phyloP scores from a whole-genome alignment of 768 basidiomycete species.

The Porpolomopsis calyptriformis region DNA sequence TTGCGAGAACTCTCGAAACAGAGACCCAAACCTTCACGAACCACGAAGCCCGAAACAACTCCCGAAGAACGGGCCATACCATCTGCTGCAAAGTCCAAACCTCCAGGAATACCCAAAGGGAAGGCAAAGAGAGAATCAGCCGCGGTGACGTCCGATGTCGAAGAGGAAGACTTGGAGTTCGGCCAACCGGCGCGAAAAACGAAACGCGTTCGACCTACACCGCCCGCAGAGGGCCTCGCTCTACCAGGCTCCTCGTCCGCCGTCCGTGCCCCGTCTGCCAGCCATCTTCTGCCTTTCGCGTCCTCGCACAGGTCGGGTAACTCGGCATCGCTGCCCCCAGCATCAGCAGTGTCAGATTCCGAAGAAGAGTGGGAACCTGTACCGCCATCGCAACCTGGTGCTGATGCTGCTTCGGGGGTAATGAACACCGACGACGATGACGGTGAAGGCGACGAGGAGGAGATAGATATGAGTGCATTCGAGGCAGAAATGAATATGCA shows the following conservation, averaged over 20 bases:
- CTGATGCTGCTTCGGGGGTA: conserved; percentile 3
- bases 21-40: conserved; percentile 23
- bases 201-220: conserved; percentile 25
- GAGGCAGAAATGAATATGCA: conserved; percentile 29
- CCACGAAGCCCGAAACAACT: conserved; percentile 16
- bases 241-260: conserved; percentile 26
- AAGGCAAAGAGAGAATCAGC: conserved; percentile 14
- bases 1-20: conserved; percentile 18
- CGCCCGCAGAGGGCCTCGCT: conserved; percentile 25
- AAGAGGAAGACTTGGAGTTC: conserved; percentile 41
- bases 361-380: conserved; percentile 50
- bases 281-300: conserved; percentile 15
- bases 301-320: conserved; percentile 11
- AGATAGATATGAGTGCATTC: conserved; percentile 31
- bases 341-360: conserved; percentile 19
- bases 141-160: conserved; percentile 22
- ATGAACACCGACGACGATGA: conserved; percentile 20
- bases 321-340: conserved; percentile 14
- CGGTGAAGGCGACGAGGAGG: conserved; percentile 14
- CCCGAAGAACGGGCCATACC: conserved; percentile 12
- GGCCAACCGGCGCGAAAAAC: conserved; percentile 32
- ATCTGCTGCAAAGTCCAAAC: conserved; percentile 10
- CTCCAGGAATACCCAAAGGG: conserved; percentile 7
- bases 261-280: conserved; percentile 18
- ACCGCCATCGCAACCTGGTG: conserved; percentile 12